Evolutionary conservation across 331 rosid genomes (phyloP).

Genomic region (Erythrophleum ivorense): DNA sequence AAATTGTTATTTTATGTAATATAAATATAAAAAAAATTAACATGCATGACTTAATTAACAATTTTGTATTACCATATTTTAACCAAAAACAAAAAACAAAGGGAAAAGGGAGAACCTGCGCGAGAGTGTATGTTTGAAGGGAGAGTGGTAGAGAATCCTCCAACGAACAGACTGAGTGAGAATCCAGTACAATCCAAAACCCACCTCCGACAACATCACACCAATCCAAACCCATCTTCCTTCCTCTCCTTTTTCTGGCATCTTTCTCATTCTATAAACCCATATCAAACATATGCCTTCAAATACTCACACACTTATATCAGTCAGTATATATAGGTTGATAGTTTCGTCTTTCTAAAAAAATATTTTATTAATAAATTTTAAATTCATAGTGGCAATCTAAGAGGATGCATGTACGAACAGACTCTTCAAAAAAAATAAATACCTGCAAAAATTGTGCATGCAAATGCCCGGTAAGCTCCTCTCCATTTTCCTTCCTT

Average conservation of each 20-base stretch:
- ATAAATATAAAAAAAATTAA: no score
- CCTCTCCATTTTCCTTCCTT: constrained; percentile 45
- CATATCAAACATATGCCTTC: constrained; percentile 50
- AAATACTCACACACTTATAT: background rate
- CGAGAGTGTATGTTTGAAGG: constrained; percentile 54
- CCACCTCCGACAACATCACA: constrained; percentile 44
- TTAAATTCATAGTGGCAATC: no score
- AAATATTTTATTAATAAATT: no score
- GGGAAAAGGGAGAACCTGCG: constrained; percentile 41
- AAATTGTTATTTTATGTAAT: no score
- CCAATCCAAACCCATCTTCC: constrained; percentile 57
- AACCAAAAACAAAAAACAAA: background rate
- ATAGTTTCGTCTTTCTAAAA: no score
- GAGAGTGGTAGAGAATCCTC: constrained; percentile 38
- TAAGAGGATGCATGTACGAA: background rate
- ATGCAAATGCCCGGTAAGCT: constrained; percentile 39
- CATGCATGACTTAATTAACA: no score
- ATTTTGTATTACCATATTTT: no score
- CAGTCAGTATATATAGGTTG: no score
- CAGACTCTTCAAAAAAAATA: background rate
- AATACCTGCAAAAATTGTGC: constrained; percentile 49
- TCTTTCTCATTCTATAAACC: constrained; percentile 51
- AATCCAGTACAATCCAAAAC: constrained; percentile 66
- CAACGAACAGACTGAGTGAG: constrained; percentile 65
- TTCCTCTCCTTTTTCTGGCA: constrained; percentile 15